phyloP scores from a whole-genome alignment of 306 rosid species.

The Prunus mira region DNA sequence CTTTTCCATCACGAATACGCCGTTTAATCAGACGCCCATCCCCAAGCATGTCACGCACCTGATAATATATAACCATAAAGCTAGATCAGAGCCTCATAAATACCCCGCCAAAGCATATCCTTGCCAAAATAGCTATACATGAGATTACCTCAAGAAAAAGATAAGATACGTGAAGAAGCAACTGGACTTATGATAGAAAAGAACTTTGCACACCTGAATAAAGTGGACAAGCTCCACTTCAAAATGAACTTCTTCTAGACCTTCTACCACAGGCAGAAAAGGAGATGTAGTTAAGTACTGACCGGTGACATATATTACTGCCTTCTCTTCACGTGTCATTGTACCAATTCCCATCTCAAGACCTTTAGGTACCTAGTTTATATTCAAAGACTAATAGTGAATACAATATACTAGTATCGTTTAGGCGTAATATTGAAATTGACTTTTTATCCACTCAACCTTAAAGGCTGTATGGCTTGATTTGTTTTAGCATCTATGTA shows the following conservation, averaged over 20 bases:
- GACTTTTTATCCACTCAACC: not conserved
- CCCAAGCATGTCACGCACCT: conserved; percentile 99
- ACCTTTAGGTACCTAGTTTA: conserved; percentile 84
- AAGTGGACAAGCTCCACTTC: conserved; percentile 95
- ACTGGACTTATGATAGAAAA: conserved; percentile 17
- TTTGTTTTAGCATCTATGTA: not conserved
- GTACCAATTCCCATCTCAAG: conserved; percentile 97
- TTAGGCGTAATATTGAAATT: not conserved
- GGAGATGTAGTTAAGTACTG: conserved; percentile 76
- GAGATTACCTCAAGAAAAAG: not conserved
- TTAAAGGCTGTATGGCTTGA: not conserved
- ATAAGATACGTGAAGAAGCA: conserved; percentile 7
- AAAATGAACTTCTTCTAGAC: conserved; percentile 72
- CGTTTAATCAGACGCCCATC: conserved; percentile 95
- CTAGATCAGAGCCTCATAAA: conserved; percentile 14
- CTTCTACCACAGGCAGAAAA: conserved; percentile 59
- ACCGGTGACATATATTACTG: conserved; percentile 63
- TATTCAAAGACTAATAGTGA: conserved; percentile 8
- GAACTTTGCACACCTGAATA: conserved; percentile 62
- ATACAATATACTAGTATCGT: not conserved
- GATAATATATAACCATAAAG: conserved; percentile 29
- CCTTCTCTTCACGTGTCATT: conserved; percentile 86
- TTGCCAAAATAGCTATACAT: not conserved
- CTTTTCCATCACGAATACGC: conserved; percentile 84
- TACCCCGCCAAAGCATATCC: not conserved